phyloP scores from a whole-genome alignment of 1,284 basidiomycete genomes.

The Pascua sp. region DNA sequence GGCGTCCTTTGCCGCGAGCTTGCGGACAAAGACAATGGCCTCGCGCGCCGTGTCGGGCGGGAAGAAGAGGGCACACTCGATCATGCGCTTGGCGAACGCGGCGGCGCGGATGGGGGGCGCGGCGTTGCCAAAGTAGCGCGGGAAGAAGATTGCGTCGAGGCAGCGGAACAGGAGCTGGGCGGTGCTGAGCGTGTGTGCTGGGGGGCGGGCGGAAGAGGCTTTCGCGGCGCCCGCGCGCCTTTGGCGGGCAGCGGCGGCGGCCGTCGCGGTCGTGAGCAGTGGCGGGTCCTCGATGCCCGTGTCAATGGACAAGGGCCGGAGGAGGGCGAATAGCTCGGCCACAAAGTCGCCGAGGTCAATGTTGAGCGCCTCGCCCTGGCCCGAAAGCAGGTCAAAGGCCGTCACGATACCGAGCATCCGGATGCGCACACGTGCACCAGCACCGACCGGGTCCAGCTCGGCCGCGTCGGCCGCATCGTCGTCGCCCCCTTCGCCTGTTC shows the following conservation, averaged over 20 bases:
- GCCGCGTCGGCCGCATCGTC: constrained; percentile 41
- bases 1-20: constrained; percentile 69
- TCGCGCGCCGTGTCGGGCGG: constrained; percentile 64
- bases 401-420: constrained; percentile 86
- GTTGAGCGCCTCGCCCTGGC: constrained; percentile 96
- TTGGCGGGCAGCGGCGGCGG: constrained; percentile 18
- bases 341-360: constrained; percentile 92
- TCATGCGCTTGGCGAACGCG: constrained; percentile 86
- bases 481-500: constrained; percentile 39
- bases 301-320: constrained; percentile 53
- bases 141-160: constrained; percentile 70
- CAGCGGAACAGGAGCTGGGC: constrained; percentile 78
- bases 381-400: constrained; percentile 91
- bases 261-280: constrained; percentile 27
- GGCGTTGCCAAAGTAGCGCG: constrained; percentile 57
- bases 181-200: constrained; percentile 35
- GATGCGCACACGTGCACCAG: constrained; percentile 56
- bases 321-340: constrained; percentile 53
- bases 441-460: constrained; percentile 27
- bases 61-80: constrained; percentile 74
- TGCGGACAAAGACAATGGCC: constrained; percentile 67
- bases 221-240: constrained; percentile 4
- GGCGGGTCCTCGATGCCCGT: constrained; percentile 53
- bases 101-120: constrained; percentile 74
- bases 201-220: constrained; percentile 18